A percentile compares a stretch with the other conserved stretches of the same genome.
These are phyloP conservation scores for Blastobotrys proliferans DNA, from an alignment of 1,139 yeast genomes.

Conservation along the genomic window DNA sequence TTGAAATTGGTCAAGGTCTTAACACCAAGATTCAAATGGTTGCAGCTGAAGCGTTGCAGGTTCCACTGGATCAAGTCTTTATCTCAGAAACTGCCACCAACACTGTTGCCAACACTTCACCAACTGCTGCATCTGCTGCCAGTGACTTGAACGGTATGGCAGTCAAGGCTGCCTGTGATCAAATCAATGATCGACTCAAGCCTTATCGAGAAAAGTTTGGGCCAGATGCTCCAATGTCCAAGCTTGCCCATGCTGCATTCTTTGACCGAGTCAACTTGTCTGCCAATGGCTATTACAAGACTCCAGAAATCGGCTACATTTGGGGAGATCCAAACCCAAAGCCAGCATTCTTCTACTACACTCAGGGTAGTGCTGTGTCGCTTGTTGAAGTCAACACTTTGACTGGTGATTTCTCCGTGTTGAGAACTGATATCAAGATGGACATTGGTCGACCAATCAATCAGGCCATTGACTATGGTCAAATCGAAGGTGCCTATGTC, in stretches of 20 bases:
- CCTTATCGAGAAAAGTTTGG: slow-evolving; percentile 35
- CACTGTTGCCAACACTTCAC: slow-evolving; percentile 44
- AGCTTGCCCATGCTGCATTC: slow-evolving; percentile 41
- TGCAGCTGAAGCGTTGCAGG: slow-evolving; percentile 41
- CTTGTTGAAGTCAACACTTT: slow-evolving; percentile 43
- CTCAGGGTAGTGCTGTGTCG: slow-evolving; percentile 43
- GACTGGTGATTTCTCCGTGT: slow-evolving; percentile 45
- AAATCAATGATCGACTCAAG: slow-evolving; percentile 38
- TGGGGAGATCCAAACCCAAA: slow-evolving; percentile 40
- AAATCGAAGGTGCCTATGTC: slow-evolving; percentile 46
- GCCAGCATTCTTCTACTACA: slow-evolving; percentile 44
- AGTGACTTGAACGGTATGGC: slow-evolving; percentile 47
- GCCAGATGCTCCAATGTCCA: slow-evolving; percentile 37
- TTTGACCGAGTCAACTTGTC: slow-evolving; percentile 42
- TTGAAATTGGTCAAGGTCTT: slow-evolving; percentile 49
- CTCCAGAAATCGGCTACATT: slow-evolving; percentile 45
- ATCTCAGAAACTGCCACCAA: slow-evolving; percentile 45
- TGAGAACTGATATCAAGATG: slow-evolving; percentile 43
- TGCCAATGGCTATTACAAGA: slow-evolving; percentile 48
- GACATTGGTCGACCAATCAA: slow-evolving; percentile 46
- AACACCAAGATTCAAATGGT: slow-evolving; percentile 46
- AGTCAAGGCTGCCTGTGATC: slow-evolving; percentile 43
- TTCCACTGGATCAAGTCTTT: slow-evolving; percentile 39
- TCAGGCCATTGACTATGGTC: slow-evolving; percentile 47
- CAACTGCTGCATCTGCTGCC: slow-evolving; percentile 47